Percentiles rank a stretch among this genome's conserved stretches.
phyloP scores from a whole-genome alignment of 306 rosid species.

The Cucumis sativus region Cucumber_9930_V3 NC_026660.2:26117501-26118000 shows the following conservation, averaged over 20 bases:
- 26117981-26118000: conserved; percentile 49
- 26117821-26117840: conserved; percentile 20
- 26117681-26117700: neutral
- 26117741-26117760: neutral
- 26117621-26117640: conserved; percentile 1
- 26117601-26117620: neutral
- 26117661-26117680: conserved; percentile 9
- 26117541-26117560: neutral
- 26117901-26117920: conserved; percentile 14
- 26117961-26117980: conserved; percentile 36
- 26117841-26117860: conserved; percentile 34
- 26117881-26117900: conserved; percentile 10
- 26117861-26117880: conserved; percentile 23
- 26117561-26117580: conserved; percentile 16
- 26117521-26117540: neutral
- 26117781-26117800: conserved; percentile 18
- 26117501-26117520: neutral
- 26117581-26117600: conserved; percentile 8
- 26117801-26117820: conserved; percentile 26
- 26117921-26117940: conserved; percentile 31
- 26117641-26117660: conserved; percentile 11
- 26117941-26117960: conserved; percentile 22
- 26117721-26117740: neutral
- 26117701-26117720: neutral
- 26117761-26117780: neutral